These are phyloP conservation scores for Panaeolus cyanescens DNA, from an alignment of 768 basidiomycete genomes.

Conservation along the genomic window DNA sequence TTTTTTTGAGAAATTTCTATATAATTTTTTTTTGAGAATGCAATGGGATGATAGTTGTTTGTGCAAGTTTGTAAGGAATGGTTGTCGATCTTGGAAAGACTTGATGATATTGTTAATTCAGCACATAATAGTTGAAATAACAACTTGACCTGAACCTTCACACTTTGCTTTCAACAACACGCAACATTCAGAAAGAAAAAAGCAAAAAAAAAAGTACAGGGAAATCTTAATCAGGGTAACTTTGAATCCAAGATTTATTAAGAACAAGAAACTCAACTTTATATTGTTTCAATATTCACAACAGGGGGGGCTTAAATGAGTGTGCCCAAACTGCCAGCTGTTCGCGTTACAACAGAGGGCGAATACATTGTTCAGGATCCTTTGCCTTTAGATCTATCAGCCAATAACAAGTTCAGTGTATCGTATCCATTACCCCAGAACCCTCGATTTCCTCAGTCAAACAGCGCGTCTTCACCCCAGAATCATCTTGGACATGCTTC, in stretches of 20 bases:
- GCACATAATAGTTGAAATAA: too few species aligned
- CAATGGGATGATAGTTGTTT: constrained; percentile 26
- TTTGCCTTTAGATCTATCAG: constrained; percentile 44
- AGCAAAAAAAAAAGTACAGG: too few species aligned
- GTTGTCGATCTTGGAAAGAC: constrained; percentile 9
- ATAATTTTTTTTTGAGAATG: constrained; percentile 7
- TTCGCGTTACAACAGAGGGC: constrained; percentile 52
- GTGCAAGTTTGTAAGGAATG: constrained; percentile 33
- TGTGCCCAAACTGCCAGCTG: constrained; percentile 43
- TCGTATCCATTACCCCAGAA: constrained; percentile 51
- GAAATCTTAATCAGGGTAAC: background rate
- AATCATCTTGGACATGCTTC: background rate
- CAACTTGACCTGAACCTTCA: too few species aligned
- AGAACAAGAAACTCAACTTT: background rate
- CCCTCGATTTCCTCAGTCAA: constrained; percentile 9
- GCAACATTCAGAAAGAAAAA: too few species aligned
- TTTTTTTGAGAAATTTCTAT: background rate
- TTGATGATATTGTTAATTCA: too few species aligned
- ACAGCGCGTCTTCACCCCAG: background rate
- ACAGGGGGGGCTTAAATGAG: constrained; percentile 24
- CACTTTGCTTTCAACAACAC: too few species aligned
- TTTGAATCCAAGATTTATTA: background rate
- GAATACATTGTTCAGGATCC: constrained; percentile 45
- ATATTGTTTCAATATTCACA: background rate
- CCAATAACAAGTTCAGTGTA: constrained; percentile 59